These are phyloP conservation scores for Xylariaceae sp. DNA, from an alignment of 2,329 filamentous ascomycete species.

Conservation along the genomic window DNA sequence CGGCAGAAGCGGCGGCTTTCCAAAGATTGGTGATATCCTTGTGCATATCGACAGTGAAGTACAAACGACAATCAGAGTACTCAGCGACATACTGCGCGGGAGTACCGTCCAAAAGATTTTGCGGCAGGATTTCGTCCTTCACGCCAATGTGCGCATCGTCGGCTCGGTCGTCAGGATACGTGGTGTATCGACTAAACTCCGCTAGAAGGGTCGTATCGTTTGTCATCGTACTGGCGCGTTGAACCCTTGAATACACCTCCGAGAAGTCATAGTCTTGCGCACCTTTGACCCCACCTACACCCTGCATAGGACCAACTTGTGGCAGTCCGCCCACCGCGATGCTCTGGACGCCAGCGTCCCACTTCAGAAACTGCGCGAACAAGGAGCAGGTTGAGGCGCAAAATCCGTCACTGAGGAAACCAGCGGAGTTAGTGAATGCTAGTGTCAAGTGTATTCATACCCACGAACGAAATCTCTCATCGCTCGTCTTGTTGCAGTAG, in stretches of 20 bases:
- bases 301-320: slow-evolving; percentile 46
- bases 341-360: slow-evolving; percentile 50
- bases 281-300: slow-evolving; percentile 52
- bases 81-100: slow-evolving; percentile 49
- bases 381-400: slow-evolving; percentile 57
- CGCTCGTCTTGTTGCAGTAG: too few species aligned
- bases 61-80: slow-evolving; percentile 47
- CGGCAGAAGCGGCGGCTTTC: slow-evolving; percentile 40
- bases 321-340: slow-evolving; percentile 49
- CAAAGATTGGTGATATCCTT: slow-evolving; percentile 43
- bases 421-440: too few species aligned
- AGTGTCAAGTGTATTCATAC: too few species aligned
- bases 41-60: slow-evolving; percentile 48
- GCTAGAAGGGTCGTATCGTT: too few species aligned
- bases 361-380: slow-evolving; percentile 51
- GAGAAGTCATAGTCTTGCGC: slow-evolving; percentile 35
- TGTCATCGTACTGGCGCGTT: slow-evolving; percentile 26
- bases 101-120: slow-evolving; percentile 35
- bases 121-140: slow-evolving; percentile 36
- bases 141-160: slow-evolving; percentile 34
- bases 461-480: too few species aligned
- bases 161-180: slow-evolving; percentile 32
- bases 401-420: slow-evolving; percentile 43
- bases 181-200: too few species aligned
- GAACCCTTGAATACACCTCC: slow-evolving; percentile 25